Conservation (phyloP, 495 filamentous ascomycete species). For the Thozetella sp. region DNA sequence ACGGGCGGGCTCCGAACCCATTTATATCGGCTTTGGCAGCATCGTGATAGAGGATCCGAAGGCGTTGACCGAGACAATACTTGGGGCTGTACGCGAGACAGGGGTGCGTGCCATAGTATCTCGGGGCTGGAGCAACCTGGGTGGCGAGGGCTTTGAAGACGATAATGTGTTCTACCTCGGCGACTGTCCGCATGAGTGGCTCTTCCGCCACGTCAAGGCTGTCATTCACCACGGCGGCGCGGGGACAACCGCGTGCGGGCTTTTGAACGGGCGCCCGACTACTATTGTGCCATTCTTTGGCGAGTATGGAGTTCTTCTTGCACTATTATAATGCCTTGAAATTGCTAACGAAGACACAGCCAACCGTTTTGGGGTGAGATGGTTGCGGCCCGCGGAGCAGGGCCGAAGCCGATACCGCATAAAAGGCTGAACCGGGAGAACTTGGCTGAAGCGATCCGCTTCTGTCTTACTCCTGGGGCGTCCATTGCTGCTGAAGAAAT, state of each 20-base stretch:
- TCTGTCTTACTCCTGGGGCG: constrained; percentile 53
- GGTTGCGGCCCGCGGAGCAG: constrained; percentile 67
- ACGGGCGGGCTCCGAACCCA: constrained; percentile 56
- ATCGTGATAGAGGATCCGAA: constrained; percentile 73
- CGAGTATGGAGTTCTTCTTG: constrained; percentile 34
- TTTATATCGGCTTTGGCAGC: constrained; percentile 76
- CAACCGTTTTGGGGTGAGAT: constrained; percentile 78
- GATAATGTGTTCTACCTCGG: constrained; percentile 68
- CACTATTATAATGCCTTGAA: background rate
- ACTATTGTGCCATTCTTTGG: constrained; percentile 78
- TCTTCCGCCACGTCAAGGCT: constrained; percentile 68
- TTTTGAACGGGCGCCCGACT: constrained; percentile 64
- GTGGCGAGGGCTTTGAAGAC: constrained; percentile 53
- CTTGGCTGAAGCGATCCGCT: constrained; percentile 58
- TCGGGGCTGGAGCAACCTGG: constrained; percentile 73
- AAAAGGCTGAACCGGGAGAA: constrained; percentile 61
- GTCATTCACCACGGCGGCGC: constrained; percentile 80
- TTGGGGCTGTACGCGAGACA: constrained; percentile 61
- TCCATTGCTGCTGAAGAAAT: constrained; percentile 53
- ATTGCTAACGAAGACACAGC: background rate
- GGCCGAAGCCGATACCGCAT: constrained; percentile 65
- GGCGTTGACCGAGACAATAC: constrained; percentile 60
- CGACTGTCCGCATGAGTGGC: constrained; percentile 77
- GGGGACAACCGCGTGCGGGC: constrained; percentile 72
- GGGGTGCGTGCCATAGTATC: constrained; percentile 71